These are phyloP conservation scores for Collybia sp. DNA, from an alignment of 768 basidiomycete species.

Conservation along the genomic window DNA sequence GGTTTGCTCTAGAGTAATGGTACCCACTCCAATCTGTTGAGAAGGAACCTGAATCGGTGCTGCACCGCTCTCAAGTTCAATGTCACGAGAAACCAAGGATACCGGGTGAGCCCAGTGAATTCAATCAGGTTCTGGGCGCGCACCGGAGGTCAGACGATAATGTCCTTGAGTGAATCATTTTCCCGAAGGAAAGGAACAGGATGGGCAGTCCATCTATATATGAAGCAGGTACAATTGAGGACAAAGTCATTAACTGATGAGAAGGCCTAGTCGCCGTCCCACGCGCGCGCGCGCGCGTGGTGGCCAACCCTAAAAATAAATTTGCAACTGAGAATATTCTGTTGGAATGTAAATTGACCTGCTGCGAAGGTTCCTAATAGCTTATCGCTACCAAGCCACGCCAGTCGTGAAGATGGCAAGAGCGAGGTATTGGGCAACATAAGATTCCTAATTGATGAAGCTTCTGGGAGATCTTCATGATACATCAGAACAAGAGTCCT, in stretches of 20 bases:
- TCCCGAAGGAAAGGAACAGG: conserved; percentile 57
- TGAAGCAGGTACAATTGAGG: conserved; percentile 74
- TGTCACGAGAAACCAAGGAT: conserved; percentile 6
- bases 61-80: conserved; percentile 3
- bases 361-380: conserved; percentile 86
- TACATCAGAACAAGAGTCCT: conserved; percentile 64
- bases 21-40: no score
- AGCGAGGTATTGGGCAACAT: conserved; percentile 79
- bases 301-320: conserved; percentile 63
- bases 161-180: conserved; percentile 38
- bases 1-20: no score
- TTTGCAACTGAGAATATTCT: conserved; percentile 1
- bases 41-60: background rate
- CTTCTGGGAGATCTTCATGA: conserved; percentile 68
- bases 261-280: conserved; percentile 87
- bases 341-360: conserved; percentile 32
- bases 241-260: conserved; percentile 89
- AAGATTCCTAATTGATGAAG: conserved; percentile 79
- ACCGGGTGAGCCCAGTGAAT: conserved; percentile 26
- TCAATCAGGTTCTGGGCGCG: conserved; percentile 40
- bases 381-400: conserved; percentile 83
- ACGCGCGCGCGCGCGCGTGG: no score
- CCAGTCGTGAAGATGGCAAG: conserved; percentile 74
- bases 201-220: conserved; percentile 78
- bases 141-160: conserved; percentile 38